These are phyloP conservation scores for Leccinum rimulosum DNA, from an alignment of 768 basidiomycete species.

Conservation along the genomic window DNA sequence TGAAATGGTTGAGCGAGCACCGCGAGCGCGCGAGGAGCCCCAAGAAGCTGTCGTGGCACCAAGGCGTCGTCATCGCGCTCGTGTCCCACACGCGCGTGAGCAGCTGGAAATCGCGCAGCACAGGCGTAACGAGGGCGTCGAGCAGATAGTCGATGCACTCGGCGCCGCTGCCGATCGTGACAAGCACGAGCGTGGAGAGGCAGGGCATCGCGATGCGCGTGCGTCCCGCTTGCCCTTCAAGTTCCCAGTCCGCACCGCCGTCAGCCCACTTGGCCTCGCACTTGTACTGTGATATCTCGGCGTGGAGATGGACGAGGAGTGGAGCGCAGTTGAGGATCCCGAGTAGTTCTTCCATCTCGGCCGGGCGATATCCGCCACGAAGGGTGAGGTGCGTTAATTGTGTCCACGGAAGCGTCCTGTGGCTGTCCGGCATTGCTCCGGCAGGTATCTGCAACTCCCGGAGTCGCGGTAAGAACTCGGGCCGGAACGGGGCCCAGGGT, in stretches of 20 bases:
- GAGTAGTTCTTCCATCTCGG: constrained; percentile 27
- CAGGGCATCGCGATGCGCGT: constrained; percentile 29
- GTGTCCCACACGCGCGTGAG: constrained; percentile 34
- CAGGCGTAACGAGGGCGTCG: constrained; percentile 24
- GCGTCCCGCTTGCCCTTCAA: background rate
- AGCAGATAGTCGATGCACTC: constrained; percentile 26
- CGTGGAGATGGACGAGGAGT: constrained; percentile 28
- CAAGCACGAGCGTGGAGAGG: constrained; percentile 30
- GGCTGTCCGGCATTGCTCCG: constrained; percentile 31
- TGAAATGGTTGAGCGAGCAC: constrained; percentile 31
- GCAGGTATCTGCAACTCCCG: constrained; percentile 31
- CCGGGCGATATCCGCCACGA: constrained; percentile 28
- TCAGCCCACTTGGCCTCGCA: constrained; percentile 29
- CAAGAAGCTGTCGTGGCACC: constrained; percentile 30
- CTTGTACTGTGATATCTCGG: constrained; percentile 33
- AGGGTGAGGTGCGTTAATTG: constrained; percentile 32
- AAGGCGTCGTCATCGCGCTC: constrained; percentile 27
- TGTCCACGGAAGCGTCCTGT: constrained; percentile 32
- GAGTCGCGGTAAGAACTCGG: constrained; percentile 24
- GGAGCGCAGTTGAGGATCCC: constrained; percentile 25
- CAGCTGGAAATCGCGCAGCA: constrained; percentile 30
- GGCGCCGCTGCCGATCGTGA: constrained; percentile 30
- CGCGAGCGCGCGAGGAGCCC: constrained; percentile 26
- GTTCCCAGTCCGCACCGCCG: constrained; percentile 6
- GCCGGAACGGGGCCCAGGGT: constrained; percentile 30